Evolutionary conservation across 345 rosid genomes (phyloP).

Genomic region (Nephelium lappaceum): DNA sequence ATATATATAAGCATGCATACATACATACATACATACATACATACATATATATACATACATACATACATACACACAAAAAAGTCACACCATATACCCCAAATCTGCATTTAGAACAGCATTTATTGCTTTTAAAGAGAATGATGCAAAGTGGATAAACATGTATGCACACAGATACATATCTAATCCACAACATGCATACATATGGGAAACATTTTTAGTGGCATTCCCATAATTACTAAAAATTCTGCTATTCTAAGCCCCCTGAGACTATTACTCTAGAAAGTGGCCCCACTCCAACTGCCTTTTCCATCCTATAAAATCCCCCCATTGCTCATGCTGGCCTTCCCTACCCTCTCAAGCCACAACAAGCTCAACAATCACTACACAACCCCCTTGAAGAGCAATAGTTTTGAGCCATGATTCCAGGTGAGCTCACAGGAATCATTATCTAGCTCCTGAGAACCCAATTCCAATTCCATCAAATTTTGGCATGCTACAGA

Average conservation of each 20-base stretch:
- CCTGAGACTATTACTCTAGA: slow-evolving; percentile 18
- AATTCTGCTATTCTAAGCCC: slow-evolving; percentile 29
- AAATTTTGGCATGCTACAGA: slow-evolving; percentile 42
- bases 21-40: background rate
- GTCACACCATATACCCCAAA: background rate
- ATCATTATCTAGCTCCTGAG: slow-evolving; percentile 46
- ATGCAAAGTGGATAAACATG: background rate
- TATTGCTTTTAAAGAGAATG: background rate
- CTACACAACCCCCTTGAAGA: slow-evolving; percentile 13
- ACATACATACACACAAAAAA: too few species aligned
- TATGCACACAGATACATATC: slow-evolving; percentile 1
- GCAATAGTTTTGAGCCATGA: slow-evolving; percentile 36
- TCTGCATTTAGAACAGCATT: background rate
- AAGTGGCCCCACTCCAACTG: slow-evolving; percentile 37
- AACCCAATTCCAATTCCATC: slow-evolving; percentile 30
- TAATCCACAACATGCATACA: slow-evolving; percentile 9
- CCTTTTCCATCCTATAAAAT: slow-evolving; percentile 52
- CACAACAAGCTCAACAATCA: slow-evolving; percentile 17
- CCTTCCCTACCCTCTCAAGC: slow-evolving; percentile 32
- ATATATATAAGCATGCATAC: too few species aligned
- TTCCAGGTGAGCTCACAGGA: slow-evolving; percentile 57
- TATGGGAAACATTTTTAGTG: slow-evolving; percentile 9
- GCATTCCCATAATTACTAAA: slow-evolving; percentile 20
- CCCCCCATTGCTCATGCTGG: slow-evolving; percentile 33
- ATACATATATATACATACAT: too few species aligned